A percentile compares a stretch with the other conserved stretches of the same genome.
These are phyloP conservation scores for Tetrastigma voinierianum DNA, from an alignment of 164 flowering plant species.

Conservation along the genomic window DNA sequence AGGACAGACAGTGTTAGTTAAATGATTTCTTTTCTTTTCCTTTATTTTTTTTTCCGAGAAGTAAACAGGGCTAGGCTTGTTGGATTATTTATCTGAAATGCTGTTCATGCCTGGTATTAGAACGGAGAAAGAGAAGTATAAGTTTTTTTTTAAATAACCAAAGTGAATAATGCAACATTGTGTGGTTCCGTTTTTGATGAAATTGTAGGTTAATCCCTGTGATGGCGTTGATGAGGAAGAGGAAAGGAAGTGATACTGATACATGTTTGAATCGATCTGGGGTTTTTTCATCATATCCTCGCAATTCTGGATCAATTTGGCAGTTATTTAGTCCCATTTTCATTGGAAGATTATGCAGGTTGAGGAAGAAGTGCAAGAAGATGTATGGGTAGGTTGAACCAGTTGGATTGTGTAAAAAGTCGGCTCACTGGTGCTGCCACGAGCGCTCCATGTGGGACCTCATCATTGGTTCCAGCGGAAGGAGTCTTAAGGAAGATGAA, in stretches of 20 bases:
- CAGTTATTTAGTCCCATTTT: slow-evolving; percentile 49
- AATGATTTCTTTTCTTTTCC: no score
- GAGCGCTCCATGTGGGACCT: slow-evolving; percentile 74
- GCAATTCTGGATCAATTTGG: slow-evolving; percentile 24
- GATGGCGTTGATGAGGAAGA: slow-evolving; percentile 51
- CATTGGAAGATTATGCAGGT: slow-evolving; percentile 64
- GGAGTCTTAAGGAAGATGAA: slow-evolving; percentile 96
- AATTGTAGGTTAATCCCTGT: not conserved
- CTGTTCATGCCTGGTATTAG: not conserved
- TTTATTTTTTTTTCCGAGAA: not conserved
- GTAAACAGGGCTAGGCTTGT: not conserved
- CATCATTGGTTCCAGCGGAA: slow-evolving; percentile 47
- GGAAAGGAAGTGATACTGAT: slow-evolving; percentile 61
- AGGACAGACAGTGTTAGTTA: no score
- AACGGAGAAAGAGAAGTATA: no score
- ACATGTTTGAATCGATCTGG: slow-evolving; percentile 14
- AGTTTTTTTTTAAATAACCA: no score
- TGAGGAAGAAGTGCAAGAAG: slow-evolving; percentile 74
- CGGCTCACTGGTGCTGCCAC: slow-evolving; percentile 61
- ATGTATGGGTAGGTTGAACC: slow-evolving; percentile 28
- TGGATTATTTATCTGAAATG: not conserved
- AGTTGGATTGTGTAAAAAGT: slow-evolving; percentile 40
- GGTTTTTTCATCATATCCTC: slow-evolving; percentile 12
- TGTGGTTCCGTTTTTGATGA: not conserved
- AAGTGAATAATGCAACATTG: not conserved